A percentile compares a stretch with the other conserved stretches of the same genome.
These are phyloP conservation scores for Gloeostereum incarnatum DNA, from an alignment of 768 basidiomycete species.

Conservation along the genomic window DNA sequence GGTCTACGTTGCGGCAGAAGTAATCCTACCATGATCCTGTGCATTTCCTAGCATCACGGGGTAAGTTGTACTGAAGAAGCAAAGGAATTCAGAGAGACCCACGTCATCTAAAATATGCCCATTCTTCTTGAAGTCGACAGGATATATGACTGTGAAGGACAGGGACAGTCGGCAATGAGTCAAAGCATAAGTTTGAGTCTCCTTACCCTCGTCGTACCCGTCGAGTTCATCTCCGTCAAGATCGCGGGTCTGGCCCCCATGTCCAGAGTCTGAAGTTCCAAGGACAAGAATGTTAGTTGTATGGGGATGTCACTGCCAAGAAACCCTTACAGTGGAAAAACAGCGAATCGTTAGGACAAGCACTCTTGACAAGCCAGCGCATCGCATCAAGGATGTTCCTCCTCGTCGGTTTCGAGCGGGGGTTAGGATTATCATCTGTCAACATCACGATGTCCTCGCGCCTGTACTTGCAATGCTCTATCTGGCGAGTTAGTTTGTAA, in stretches of 20 bases:
- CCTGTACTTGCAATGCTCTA: slow-evolving; percentile 40
- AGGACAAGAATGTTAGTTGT: neutral
- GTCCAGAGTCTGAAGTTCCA: slow-evolving; percentile 76
- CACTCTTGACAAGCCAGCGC: slow-evolving; percentile 58
- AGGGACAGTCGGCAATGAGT: neutral
- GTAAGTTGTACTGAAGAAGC: neutral
- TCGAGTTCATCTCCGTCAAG: slow-evolving; percentile 69
- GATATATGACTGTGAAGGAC: slow-evolving; percentile 61
- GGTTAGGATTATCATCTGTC: slow-evolving; percentile 47
- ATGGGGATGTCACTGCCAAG: neutral
- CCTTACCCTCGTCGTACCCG: slow-evolving; percentile 68
- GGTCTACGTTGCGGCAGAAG: neutral
- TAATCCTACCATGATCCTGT: slow-evolving; percentile 33
- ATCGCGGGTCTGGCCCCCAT: slow-evolving; percentile 88
- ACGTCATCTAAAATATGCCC: slow-evolving; percentile 75
- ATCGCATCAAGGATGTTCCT: slow-evolving; percentile 39
- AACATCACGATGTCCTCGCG: slow-evolving; percentile 59
- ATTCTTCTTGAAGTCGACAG: slow-evolving; percentile 68
- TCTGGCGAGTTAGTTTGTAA: slow-evolving; percentile 9
- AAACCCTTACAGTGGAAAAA: slow-evolving; percentile 57
- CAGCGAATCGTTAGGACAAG: slow-evolving; percentile 60
- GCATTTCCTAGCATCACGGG: slow-evolving; percentile 28
- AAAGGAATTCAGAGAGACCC: slow-evolving; percentile 6
- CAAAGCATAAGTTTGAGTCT: neutral
- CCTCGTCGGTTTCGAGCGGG: slow-evolving; percentile 32